Percentiles rank a stretch among this genome's conserved stretches.
phyloP scores from a whole-genome alignment of 2,329 filamentous ascomycete species.

The Hymenoscyphus infarciens region DNA sequence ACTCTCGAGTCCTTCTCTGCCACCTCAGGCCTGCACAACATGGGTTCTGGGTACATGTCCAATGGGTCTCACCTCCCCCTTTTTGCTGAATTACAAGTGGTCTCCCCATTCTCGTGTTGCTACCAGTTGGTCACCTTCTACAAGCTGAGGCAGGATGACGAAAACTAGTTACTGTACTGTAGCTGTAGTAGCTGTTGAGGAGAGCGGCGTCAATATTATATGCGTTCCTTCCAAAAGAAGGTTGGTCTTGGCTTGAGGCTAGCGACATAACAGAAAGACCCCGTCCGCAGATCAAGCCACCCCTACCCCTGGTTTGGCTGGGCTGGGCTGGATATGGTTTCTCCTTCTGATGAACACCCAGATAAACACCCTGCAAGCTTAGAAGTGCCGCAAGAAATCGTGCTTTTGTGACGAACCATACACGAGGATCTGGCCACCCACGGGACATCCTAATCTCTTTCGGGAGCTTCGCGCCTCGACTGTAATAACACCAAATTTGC shows the following conservation, averaged over 20 bases:
- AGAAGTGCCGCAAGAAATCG: not conserved
- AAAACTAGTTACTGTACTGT: not conserved
- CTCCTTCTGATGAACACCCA: conserved; percentile 1
- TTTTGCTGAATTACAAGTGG: conserved; percentile 3
- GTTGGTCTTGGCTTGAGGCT: conserved; percentile 2
- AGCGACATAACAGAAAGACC: not conserved
- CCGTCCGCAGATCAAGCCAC: conserved; percentile 1
- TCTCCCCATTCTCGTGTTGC: conserved; percentile 4
- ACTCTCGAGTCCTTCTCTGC: not conserved
- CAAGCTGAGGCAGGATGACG: conserved; percentile 1
- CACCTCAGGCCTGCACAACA: conserved; percentile 3
- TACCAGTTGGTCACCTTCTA: conserved; percentile 2
- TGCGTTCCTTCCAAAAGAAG: not conserved
- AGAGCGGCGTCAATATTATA: conserved; percentile 1
- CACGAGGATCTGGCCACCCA: not conserved
- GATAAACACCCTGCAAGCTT: not conserved
- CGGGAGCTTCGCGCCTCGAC: not conserved
- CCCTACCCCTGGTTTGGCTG: conserved; percentile 3
- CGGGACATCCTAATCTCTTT: conserved; percentile 3
- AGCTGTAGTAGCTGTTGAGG: not conserved
- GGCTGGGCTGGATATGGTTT: conserved; percentile 1
- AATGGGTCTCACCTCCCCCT: not conserved
- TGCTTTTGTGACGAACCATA: conserved; percentile 3
- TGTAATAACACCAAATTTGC: conserved; percentile 3
- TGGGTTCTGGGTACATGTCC: not conserved